A percentile compares a stretch with the other conserved stretches of the same genome.
Conservation (phyloP, 2,329 filamentous ascomycete genomes). For the Fusarium hostae region DNA sequence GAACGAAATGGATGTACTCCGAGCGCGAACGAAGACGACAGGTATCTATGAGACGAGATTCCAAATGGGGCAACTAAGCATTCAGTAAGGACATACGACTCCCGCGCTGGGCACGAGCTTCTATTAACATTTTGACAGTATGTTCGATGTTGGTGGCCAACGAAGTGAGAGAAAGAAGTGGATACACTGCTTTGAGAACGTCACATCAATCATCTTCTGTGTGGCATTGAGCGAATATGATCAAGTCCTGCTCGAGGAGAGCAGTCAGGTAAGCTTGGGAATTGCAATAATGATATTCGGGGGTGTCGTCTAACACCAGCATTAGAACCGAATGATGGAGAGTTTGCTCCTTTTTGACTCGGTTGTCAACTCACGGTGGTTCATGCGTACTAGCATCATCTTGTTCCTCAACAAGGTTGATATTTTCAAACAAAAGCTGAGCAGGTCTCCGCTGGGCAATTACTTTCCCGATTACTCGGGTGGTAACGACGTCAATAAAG, state of each 20-base stretch:
- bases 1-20: conserved; percentile 92
- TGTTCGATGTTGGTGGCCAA: conserved; percentile 99
- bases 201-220: conserved; percentile 99
- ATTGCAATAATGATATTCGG: not conserved
- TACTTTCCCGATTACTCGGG: conserved; percentile 99
- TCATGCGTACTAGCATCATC: conserved; percentile 98
- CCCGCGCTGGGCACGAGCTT: not conserved
- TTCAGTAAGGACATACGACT: conserved; percentile 77
- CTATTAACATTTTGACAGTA: conserved; percentile 66
- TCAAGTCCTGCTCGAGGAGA: conserved; percentile 95
- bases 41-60: conserved; percentile 99
- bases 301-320: conserved; percentile 13
- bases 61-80: conserved; percentile 97
- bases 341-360: conserved; percentile 96
- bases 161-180: conserved; percentile 98
- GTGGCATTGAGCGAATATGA: conserved; percentile 98
- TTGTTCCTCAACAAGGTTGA: conserved; percentile 99
- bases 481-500: conserved; percentile 96
- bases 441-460: conserved; percentile 87
- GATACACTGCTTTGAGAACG: conserved; percentile 99
- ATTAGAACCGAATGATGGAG: conserved; percentile 99
- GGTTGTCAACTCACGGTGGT: conserved; percentile 98
- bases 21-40: conserved; percentile 96
- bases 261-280: conserved; percentile 75
- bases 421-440: conserved; percentile 94